Conservation (phyloP, 2,329 filamentous ascomycete genomes). For the Ophiostoma montium region DNA sequence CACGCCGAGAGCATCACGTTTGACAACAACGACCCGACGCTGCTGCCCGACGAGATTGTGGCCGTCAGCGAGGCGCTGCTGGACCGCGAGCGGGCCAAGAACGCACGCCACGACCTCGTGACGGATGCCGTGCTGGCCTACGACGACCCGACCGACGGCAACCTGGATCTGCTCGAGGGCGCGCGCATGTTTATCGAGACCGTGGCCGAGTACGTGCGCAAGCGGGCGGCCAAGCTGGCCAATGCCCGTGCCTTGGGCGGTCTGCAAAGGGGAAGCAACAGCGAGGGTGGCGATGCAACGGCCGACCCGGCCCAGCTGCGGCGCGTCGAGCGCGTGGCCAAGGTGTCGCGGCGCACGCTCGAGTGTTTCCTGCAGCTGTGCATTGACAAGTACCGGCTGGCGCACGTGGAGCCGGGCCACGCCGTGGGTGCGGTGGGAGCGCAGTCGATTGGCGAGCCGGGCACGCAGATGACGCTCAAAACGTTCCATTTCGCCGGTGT, state of each 20-base stretch:
- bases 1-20: slow-evolving; percentile 67
- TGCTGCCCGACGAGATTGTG: slow-evolving; percentile 63
- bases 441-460: slow-evolving; percentile 94
- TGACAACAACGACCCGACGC: slow-evolving; percentile 57
- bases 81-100: slow-evolving; percentile 50
- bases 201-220: slow-evolving; percentile 56
- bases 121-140: slow-evolving; percentile 51
- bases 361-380: slow-evolving; percentile 67
- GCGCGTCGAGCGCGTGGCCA: slow-evolving; percentile 59
- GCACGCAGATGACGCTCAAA: slow-evolving; percentile 98
- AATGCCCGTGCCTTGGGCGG: slow-evolving; percentile 35
- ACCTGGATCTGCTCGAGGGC: slow-evolving; percentile 67
- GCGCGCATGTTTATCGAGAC: slow-evolving; percentile 68
- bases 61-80: slow-evolving; percentile 54
- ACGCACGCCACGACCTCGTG: slow-evolving; percentile 47
- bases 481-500: slow-evolving; percentile 99
- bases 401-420: slow-evolving; percentile 85
- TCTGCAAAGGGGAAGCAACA: slow-evolving; percentile 23
- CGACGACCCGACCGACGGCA: slow-evolving; percentile 52
- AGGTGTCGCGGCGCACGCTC: slow-evolving; percentile 65
- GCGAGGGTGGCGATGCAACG: slow-evolving; percentile 13
- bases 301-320: slow-evolving; percentile 22
- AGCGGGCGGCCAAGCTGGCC: slow-evolving; percentile 43
- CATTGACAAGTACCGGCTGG: slow-evolving; percentile 78
- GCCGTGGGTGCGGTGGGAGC: slow-evolving; percentile 93